Evolutionary conservation across 2,329 filamentous ascomycete genomes (phyloP).

Genomic region (Camillea tinctor): DNA sequence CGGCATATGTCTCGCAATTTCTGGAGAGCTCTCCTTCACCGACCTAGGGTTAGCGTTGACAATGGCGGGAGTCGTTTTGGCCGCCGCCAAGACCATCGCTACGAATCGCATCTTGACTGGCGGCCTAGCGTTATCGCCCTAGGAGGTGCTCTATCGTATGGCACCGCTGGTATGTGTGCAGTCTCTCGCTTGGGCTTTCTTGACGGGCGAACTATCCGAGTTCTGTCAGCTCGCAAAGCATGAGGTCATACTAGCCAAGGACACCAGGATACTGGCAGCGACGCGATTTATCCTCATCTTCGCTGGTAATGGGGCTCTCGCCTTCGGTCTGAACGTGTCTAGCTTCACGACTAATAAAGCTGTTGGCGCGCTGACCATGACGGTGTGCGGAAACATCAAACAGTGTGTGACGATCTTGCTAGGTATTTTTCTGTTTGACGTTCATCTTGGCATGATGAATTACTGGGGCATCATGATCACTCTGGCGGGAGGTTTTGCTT

Average conservation of each 20-base stretch:
- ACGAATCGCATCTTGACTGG: conserved; percentile 66
- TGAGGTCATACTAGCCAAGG: conserved; percentile 20
- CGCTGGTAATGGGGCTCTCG: conserved; percentile 51
- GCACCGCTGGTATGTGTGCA: conserved; percentile 59
- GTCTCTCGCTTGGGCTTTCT: conserved; percentile 50
- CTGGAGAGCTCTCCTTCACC: conserved; percentile 64
- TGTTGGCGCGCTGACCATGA: conserved; percentile 58
- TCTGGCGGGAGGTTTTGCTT: conserved; percentile 54
- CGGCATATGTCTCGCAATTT: conserved; percentile 59
- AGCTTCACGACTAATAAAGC: conserved; percentile 59
- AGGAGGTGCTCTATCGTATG: conserved; percentile 63
- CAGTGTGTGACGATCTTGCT: conserved; percentile 56
- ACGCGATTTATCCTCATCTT: conserved; percentile 39
- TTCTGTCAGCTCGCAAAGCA: conserved; percentile 32
- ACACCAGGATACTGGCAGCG: conserved; percentile 34
- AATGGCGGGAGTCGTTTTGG: conserved; percentile 52
- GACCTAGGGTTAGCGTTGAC: conserved; percentile 55
- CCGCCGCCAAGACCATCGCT: conserved; percentile 59
- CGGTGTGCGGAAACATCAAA: conserved; percentile 59
- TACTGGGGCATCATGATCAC: conserved; percentile 56
- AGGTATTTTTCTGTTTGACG: conserved; percentile 52
- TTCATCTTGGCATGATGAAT: conserved; percentile 50
- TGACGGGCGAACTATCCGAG: conserved; percentile 50
- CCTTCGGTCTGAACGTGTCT: conserved; percentile 55
- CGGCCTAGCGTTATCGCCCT: conserved; percentile 52